A percentile compares a stretch with the other conserved stretches of the same genome.
phyloP scores from a whole-genome alignment of 2,329 filamentous ascomycete genomes.

The Hypoxylon sp. region DNA sequence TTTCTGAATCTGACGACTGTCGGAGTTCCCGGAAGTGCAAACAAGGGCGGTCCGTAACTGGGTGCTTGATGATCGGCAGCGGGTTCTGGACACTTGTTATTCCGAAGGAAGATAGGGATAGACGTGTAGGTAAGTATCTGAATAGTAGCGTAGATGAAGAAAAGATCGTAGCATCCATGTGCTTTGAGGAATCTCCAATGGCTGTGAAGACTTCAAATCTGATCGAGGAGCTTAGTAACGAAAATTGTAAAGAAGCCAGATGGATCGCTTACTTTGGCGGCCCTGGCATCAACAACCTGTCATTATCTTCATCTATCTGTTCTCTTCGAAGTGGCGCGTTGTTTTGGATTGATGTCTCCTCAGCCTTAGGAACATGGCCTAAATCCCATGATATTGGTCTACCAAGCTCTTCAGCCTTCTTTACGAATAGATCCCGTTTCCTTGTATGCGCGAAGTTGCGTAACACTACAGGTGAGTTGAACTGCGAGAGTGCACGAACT shows the following conservation, averaged over 20 bases:
- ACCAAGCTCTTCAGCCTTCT: constrained; percentile 58
- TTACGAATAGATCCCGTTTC: constrained; percentile 54
- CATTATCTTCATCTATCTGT: constrained; percentile 51
- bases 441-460: constrained; percentile 60
- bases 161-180: constrained; percentile 64
- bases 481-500: constrained; percentile 56
- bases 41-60: constrained; percentile 55
- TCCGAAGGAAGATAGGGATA: constrained; percentile 57
- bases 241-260: too few species aligned
- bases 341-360: too few species aligned
- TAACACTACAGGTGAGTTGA: constrained; percentile 62
- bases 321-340: too few species aligned
- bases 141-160: constrained; percentile 60
- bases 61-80: constrained; percentile 56
- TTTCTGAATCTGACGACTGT: constrained; percentile 60
- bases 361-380: constrained; percentile 60
- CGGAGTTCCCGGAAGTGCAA: constrained; percentile 65
- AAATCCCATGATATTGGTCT: constrained; percentile 61
- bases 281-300: constrained; percentile 51
- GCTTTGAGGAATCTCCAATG: constrained; percentile 55
- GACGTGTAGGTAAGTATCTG: constrained; percentile 52
- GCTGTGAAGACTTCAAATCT: constrained; percentile 63
- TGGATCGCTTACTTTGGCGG: constrained; percentile 52
- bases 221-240: background rate
- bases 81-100: constrained; percentile 53